Evolutionary conservation across 2,329 filamentous ascomycete species (phyloP).

Genomic region (Ustulina deusta): DNA sequence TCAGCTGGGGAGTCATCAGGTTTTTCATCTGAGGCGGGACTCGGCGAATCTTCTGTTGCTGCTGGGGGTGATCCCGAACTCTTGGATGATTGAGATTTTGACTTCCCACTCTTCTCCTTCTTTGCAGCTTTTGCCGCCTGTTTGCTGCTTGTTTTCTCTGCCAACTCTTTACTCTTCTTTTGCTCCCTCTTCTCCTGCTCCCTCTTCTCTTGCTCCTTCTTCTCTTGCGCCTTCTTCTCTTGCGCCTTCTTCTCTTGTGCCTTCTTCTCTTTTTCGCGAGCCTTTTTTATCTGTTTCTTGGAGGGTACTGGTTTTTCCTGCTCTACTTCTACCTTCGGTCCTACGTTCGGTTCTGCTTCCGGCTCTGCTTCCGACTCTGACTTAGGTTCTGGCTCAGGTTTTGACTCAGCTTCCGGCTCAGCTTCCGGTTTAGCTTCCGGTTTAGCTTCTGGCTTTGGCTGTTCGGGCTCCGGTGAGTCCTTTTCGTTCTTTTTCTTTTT

Average conservation of each 20-base stretch:
- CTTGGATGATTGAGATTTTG: conserved; percentile 23
- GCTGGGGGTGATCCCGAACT: conserved; percentile 19
- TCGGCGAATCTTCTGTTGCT: conserved; percentile 28
- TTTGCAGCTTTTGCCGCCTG: conserved; percentile 37
- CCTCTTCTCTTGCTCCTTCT: neutral
- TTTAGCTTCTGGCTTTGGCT: conserved; percentile 16
- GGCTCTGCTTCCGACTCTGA: neutral
- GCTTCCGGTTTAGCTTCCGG: neutral
- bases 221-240: conserved; percentile 29
- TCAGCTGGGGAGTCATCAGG: conserved; percentile 16
- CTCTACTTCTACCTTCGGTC: conserved; percentile 22
- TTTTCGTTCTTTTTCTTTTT: conserved; percentile 36
- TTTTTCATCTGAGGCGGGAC: conserved; percentile 23
- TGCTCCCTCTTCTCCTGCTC: conserved; percentile 33
- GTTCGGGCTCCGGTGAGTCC: conserved; percentile 24
- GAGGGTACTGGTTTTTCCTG: conserved; percentile 16
- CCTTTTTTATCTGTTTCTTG: conserved; percentile 30
- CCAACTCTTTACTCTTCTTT: conserved; percentile 35
- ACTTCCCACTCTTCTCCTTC: conserved; percentile 29
- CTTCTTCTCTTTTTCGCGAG: conserved; percentile 36
- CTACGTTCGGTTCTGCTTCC: neutral
- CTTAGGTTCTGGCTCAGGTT: conserved; percentile 6
- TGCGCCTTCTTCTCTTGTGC: conserved; percentile 25
- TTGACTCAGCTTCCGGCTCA: neutral
- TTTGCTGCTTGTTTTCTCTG: conserved; percentile 26